Base-by-base conservation (phyloP, 2,329 filamentous ascomycete genomes). In the Curvularia verruculosa region DNA sequence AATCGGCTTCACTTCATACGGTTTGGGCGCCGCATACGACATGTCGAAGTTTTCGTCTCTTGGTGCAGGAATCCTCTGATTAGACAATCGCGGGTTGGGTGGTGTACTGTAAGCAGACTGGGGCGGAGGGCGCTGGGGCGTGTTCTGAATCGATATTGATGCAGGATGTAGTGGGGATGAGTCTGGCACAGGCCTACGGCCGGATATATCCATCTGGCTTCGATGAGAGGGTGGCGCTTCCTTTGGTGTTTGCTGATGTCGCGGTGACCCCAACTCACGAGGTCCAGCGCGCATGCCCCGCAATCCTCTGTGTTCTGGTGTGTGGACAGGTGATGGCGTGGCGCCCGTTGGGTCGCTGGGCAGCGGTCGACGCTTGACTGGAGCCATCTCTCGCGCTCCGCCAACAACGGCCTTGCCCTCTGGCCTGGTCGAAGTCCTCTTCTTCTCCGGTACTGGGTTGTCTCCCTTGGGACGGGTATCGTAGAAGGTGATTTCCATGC, bases 401-500 rank as follows among this genome's bases (percentile, higher is more conserved):
- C 76, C 73, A 51, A 75, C 77, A 60, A 68, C 76, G 57, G 76
- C 79, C 56, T 73, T 69, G 46, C 50, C 77, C 55, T 70, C 76
- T 34, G 52, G 61, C 54, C 64, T 78, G 21, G 75, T 28, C 52
- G 61, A 62, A 59, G 70, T 67, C 78, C 85, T 56, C 83, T 79
- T 71, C 64, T 85, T 88, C 59, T 85, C 83, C 28, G 75, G 77
- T 7, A 78, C 79, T 1, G 83, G 79, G 77, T 89, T 92, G 58
- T 96, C 91, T 12, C 84, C 84, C 77, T 95, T 95, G 19, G 92
- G 90, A 24, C 94, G 85, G 54, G 85, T 88, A 75, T 99, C 95
- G 81, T 98, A 99, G 79, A 90, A 99, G 40, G 95, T 99, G 78
- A 97, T 88, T 78, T 99, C 95, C 63, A 99, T 89, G 65, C 94